A percentile compares a stretch with the other conserved stretches of the same genome.
Conservation (phyloP, 352 stramenopile genomes). For the Phytopythium mirpurense region DNA sequence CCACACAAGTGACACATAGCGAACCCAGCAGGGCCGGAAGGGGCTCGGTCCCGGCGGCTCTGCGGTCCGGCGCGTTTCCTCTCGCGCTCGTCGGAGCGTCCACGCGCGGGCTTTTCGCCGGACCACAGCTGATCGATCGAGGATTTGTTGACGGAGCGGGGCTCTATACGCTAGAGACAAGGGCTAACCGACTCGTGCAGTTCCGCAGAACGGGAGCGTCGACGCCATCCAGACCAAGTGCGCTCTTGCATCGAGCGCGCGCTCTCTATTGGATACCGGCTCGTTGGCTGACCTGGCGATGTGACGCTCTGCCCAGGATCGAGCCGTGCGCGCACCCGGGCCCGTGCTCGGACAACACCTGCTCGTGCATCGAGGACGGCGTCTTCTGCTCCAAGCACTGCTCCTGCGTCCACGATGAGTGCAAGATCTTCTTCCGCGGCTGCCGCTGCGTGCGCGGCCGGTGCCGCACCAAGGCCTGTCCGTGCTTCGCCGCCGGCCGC, state of each 20-base stretch:
- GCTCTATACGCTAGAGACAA: too few species aligned
- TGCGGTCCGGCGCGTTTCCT: slow-evolving; percentile 18
- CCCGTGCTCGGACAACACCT: slow-evolving; percentile 80
- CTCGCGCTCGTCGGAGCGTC: slow-evolving; percentile 17
- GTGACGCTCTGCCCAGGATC: slow-evolving; percentile 32
- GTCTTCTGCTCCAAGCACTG: slow-evolving; percentile 93
- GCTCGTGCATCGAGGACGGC: slow-evolving; percentile 80
- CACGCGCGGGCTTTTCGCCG: slow-evolving; percentile 14
- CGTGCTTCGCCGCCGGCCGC: slow-evolving; percentile 85
- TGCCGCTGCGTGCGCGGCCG: slow-evolving; percentile 82
- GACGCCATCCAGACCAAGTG: slow-evolving; percentile 54
- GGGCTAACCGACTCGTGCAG: slow-evolving; percentile 16
- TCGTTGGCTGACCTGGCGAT: too few species aligned
- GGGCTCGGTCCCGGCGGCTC: slow-evolving; percentile 1
- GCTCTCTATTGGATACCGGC: too few species aligned
- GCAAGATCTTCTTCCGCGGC: slow-evolving; percentile 85
- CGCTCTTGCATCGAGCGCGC: slow-evolving; percentile 7
- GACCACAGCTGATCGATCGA: slow-evolving; percentile 8
- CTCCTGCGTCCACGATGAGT: slow-evolving; percentile 65
- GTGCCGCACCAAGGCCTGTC: slow-evolving; percentile 84
- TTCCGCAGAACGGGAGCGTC: slow-evolving; percentile 30
- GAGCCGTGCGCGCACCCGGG: slow-evolving; percentile 83
- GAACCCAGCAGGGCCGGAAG: slow-evolving; percentile 10
- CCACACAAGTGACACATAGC: slow-evolving; percentile 44
- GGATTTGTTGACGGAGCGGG: not conserved